phyloP scores from a whole-genome alignment of 345 rosid genomes.

The Salix suchowensis region DNA sequence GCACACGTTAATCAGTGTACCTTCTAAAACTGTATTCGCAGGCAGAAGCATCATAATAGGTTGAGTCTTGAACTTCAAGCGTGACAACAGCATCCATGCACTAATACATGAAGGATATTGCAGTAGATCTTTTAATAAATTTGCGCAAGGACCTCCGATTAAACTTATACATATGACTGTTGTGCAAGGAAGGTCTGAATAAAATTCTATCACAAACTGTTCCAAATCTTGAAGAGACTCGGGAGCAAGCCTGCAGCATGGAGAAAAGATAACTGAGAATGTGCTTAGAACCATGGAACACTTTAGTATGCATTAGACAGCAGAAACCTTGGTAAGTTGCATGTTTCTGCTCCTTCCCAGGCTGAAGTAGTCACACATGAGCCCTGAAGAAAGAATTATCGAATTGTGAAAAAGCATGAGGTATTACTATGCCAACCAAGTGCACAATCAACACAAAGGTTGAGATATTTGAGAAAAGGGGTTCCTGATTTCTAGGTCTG shows the following conservation, averaged over 20 bases:
- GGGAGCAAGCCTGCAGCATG: conserved; percentile 70
- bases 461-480: not conserved
- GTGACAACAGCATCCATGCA: conserved; percentile 78
- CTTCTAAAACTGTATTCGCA: conserved; percentile 57
- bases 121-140: conserved; percentile 55
- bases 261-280: conserved; percentile 10
- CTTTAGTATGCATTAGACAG: conserved; percentile 12
- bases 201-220: conserved; percentile 53
- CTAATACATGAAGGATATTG: conserved; percentile 41
- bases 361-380: conserved; percentile 30
- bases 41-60: conserved; percentile 78
- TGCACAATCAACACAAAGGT: not conserved
- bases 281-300: conserved; percentile 2
- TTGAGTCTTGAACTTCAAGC: conserved; percentile 48
- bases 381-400: conserved; percentile 38
- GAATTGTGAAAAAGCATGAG: not conserved
- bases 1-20: conserved; percentile 30
- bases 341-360: conserved; percentile 24
- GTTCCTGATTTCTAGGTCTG: not conserved
- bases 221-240: conserved; percentile 61
- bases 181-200: conserved; percentile 54
- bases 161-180: conserved; percentile 66
- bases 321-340: conserved; percentile 47
- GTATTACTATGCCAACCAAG: not conserved
- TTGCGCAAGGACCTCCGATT: conserved; percentile 51